phyloP scores from a whole-genome alignment of 2,329 filamentous ascomycete genomes.

The Scytalidium lignicola region DNA sequence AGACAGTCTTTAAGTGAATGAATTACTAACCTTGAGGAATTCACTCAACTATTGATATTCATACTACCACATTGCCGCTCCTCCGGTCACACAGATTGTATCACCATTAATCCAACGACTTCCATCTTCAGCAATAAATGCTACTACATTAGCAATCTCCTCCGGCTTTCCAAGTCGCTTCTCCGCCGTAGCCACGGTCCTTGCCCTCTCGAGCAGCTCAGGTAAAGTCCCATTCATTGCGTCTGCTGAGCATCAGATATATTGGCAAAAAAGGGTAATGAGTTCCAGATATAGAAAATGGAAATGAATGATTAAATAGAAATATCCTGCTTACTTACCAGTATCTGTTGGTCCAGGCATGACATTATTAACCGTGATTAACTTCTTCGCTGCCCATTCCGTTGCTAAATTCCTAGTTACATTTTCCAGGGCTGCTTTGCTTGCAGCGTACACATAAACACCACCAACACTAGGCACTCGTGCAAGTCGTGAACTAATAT shows the following conservation, averaged over 20 bases:
- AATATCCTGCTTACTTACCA: neutral
- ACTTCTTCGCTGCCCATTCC: slow-evolving; percentile 9
- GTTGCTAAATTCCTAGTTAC: slow-evolving; percentile 53
- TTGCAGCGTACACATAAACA: slow-evolving; percentile 48
- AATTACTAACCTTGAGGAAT: too few relatives aligned
- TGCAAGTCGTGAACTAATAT: slow-evolving; percentile 51
- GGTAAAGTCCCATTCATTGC: too few relatives aligned
- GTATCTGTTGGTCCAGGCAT: slow-evolving; percentile 9
- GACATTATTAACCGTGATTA: slow-evolving; percentile 12
- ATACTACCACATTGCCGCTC: too few relatives aligned
- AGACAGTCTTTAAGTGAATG: too few relatives aligned
- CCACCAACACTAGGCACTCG: slow-evolving; percentile 29
- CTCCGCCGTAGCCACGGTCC: too few relatives aligned
- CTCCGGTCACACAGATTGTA: neutral
- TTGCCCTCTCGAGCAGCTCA: too few relatives aligned
- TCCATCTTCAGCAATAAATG: neutral
- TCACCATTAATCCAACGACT: neutral
- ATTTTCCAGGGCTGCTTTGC: slow-evolving; percentile 55
- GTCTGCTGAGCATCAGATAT: too few relatives aligned
- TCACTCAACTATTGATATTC: too few relatives aligned
- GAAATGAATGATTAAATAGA: too few relatives aligned
- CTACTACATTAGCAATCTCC: neutral
- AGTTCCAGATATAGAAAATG: too few relatives aligned
- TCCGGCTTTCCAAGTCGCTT: neutral
- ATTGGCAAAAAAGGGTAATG: too few relatives aligned